Evolutionary conservation across 306 rosid genomes (phyloP).

Genomic region (Prosopis cineraria): DNA sequence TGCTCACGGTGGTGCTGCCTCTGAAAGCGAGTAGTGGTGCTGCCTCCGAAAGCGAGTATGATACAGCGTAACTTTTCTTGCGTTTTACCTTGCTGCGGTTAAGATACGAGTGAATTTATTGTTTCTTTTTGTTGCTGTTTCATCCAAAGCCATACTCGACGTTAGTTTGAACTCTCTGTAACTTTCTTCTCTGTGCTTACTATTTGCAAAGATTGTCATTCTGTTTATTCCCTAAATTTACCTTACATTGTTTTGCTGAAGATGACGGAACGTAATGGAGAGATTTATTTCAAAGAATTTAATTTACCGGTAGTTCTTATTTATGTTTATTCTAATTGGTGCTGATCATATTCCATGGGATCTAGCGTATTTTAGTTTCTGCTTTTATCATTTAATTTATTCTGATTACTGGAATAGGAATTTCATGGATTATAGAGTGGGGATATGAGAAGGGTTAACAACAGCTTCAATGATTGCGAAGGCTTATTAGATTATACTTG

Average conservation of each 20-base stretch:
- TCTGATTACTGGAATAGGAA: neutral
- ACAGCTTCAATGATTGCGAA: neutral
- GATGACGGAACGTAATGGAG: slow-evolving; percentile 14
- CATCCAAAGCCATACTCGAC: neutral
- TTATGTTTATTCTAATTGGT: neutral
- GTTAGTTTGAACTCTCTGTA: neutral
- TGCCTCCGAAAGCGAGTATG: slow-evolving; percentile 9
- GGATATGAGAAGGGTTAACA: neutral
- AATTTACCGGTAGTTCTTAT: neutral
- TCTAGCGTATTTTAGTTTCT: no score
- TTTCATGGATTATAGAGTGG: neutral
- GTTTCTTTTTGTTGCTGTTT: slow-evolving; percentile 21
- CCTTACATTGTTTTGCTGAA: slow-evolving; percentile 20
- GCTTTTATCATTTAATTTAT: neutral
- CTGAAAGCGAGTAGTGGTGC: neutral
- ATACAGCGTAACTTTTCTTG: neutral
- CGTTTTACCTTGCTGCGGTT: slow-evolving; percentile 5
- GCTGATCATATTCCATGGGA: neutral
- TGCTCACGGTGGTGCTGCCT: slow-evolving; percentile 15
- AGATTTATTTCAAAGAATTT: neutral
- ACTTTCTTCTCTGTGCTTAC: neutral
- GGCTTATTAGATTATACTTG: neutral
- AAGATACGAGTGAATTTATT: slow-evolving; percentile 18
- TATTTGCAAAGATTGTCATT: slow-evolving; percentile 3
- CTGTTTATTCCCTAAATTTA: slow-evolving; percentile 16